Evolutionary conservation across 139 green algal species (phyloP).

Genomic region (Micractinium sp.): DNA sequence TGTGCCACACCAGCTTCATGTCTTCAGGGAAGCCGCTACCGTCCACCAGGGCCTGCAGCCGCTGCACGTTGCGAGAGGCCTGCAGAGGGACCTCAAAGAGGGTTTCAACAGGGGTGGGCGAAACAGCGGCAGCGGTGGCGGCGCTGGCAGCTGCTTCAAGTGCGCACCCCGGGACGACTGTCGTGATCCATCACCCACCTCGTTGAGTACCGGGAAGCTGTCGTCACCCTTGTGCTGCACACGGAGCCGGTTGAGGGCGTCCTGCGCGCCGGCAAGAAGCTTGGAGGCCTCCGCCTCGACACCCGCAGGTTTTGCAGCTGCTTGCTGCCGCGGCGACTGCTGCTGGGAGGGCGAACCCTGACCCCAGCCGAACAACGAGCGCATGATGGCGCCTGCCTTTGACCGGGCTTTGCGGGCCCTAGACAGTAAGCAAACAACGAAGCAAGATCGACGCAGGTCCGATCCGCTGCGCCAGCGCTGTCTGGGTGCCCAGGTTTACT

Average conservation of each 20-base stretch:
- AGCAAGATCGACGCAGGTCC: not conserved
- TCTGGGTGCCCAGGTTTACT: no score
- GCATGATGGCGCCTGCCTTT: not conserved
- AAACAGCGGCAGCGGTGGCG: not conserved
- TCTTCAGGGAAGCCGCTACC: not conserved
- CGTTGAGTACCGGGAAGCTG: slow-evolving; percentile 33
- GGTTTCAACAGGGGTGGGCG: not conserved
- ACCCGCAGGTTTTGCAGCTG: not conserved
- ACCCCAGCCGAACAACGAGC: not conserved
- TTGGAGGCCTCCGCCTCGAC: not conserved
- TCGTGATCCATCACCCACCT: not conserved
- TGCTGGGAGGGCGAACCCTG: not conserved
- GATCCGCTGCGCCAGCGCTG: no score
- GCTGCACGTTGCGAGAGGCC: slow-evolving; percentile 14
- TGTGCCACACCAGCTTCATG: slow-evolving; percentile 26
- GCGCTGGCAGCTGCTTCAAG: not conserved
- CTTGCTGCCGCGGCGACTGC: not conserved
- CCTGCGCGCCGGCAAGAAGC: slow-evolving; percentile 3
- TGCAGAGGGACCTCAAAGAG: not conserved
- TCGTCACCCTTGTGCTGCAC: not conserved
- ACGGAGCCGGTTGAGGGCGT: not conserved
- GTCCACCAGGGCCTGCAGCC: slow-evolving; percentile 16
- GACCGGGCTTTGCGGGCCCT: not conserved
- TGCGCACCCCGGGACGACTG: not conserved
- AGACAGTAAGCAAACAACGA: not conserved